These are phyloP conservation scores for Orbilia javanica DNA, from an alignment of 2,329 filamentous ascomycete genomes.

Conservation along the genomic window DNA sequence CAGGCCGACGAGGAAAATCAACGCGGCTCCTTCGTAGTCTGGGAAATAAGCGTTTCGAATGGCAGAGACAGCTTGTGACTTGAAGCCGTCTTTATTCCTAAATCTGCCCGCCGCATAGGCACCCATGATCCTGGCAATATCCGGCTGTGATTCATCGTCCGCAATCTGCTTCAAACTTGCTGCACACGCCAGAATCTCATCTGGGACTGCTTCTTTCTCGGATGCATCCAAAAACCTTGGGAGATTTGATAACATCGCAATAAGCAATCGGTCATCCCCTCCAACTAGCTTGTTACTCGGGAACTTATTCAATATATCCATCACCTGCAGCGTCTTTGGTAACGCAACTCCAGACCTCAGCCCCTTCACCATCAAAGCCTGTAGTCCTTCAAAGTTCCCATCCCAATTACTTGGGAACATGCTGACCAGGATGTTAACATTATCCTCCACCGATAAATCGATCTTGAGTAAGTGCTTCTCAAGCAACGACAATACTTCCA, in stretches of 20 bases:
- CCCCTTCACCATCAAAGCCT: constrained; percentile 89
- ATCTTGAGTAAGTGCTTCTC: constrained; percentile 86
- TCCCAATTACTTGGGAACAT: constrained; percentile 90
- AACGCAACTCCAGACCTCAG: constrained; percentile 87
- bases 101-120: constrained; percentile 74
- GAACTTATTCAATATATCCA: constrained; percentile 82
- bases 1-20: constrained; percentile 91
- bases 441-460: constrained; percentile 76
- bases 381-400: constrained; percentile 85
- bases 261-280: constrained; percentile 83
- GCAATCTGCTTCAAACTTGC: constrained; percentile 79
- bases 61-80: constrained; percentile 78
- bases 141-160: constrained; percentile 74
- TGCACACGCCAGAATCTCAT: constrained; percentile 73
- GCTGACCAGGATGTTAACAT: constrained; percentile 79
- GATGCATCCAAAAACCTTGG: constrained; percentile 85
- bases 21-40: constrained; percentile 81
- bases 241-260: constrained; percentile 89
- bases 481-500: constrained; percentile 91
- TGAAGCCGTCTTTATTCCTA: constrained; percentile 77
- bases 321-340: constrained; percentile 79
- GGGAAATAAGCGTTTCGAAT: constrained; percentile 84
- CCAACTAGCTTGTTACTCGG: constrained; percentile 86
- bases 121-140: constrained; percentile 77
- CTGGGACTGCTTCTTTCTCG: constrained; percentile 74